Conservation (phyloP, 352 stramenopile species). For the Globisporangium uncinulatum region DNA sequence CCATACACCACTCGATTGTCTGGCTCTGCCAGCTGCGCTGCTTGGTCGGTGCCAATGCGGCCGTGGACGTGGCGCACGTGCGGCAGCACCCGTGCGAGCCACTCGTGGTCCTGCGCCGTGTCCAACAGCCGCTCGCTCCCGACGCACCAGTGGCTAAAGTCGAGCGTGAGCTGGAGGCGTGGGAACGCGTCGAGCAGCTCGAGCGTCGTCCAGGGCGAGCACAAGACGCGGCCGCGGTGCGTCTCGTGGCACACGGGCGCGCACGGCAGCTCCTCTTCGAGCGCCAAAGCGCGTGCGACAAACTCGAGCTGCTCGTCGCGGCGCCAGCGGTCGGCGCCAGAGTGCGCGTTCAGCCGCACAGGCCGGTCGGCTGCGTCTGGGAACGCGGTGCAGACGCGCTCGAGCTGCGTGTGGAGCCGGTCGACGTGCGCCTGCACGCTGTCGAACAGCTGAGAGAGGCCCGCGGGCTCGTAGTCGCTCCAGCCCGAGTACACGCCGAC, state of each 20-base stretch:
- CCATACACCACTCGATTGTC: conserved; percentile 18
- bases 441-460: conserved; percentile 52
- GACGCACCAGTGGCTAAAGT: conserved; percentile 66
- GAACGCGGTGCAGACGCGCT: conserved; percentile 22
- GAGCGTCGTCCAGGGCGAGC: conserved; percentile 64
- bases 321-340: conserved; percentile 52
- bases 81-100: conserved; percentile 41
- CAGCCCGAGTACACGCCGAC: conserved; percentile 68
- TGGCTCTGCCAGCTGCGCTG: conserved; percentile 44
- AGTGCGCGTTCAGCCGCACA: conserved; percentile 53
- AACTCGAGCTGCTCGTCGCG: conserved; percentile 40
- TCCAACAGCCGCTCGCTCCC: conserved; percentile 57
- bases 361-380: conserved; percentile 18
- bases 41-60: conserved; percentile 45
- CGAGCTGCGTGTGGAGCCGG: conserved; percentile 32
- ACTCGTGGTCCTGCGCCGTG: conserved; percentile 29
- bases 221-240: conserved; percentile 59
- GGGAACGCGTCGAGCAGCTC: conserved; percentile 55
- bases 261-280: conserved; percentile 29
- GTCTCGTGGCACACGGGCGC: conserved; percentile 50
- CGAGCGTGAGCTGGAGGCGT: conserved; percentile 56
- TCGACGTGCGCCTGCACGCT: conserved; percentile 30
- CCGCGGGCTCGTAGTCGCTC: conserved; percentile 58
- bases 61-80: conserved; percentile 62
- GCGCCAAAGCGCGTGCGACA: conserved; percentile 38